These are phyloP conservation scores for Cicer bijugum DNA, from an alignment of 306 rosid genomes.

Conservation along the genomic window DNA sequence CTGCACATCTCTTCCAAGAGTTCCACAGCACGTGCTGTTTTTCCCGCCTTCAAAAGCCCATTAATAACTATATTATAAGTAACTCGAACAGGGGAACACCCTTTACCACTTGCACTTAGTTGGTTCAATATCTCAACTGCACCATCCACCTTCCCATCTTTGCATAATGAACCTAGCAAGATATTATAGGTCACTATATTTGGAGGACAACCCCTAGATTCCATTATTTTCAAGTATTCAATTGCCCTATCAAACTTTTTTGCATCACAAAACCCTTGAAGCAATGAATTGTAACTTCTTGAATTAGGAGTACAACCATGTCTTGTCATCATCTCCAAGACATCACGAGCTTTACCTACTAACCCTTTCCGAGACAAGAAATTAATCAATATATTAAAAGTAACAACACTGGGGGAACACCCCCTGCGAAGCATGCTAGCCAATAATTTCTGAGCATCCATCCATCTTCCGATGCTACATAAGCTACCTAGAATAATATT, in stretches of 20 bases:
- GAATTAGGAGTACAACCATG: slow-evolving; percentile 91
- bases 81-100: slow-evolving; percentile 83
- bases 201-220: slow-evolving; percentile 85
- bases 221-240: slow-evolving; percentile 83
- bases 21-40: neutral
- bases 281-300: slow-evolving; percentile 87
- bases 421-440: slow-evolving; percentile 78
- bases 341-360: slow-evolving; percentile 78
- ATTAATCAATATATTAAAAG: slow-evolving; percentile 91
- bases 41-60: neutral
- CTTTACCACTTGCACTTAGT: slow-evolving; percentile 68
- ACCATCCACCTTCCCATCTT: slow-evolving; percentile 87
- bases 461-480: slow-evolving; percentile 93
- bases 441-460: slow-evolving; percentile 79
- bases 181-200: slow-evolving; percentile 91
- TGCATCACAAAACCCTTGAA: slow-evolving; percentile 85
- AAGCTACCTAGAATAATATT: slow-evolving; percentile 82
- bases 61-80: slow-evolving; percentile 54
- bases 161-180: slow-evolving; percentile 81
- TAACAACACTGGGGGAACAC: slow-evolving; percentile 87
- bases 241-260: slow-evolving; percentile 84
- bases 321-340: slow-evolving; percentile 87
- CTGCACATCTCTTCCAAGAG: neutral
- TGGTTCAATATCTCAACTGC: slow-evolving; percentile 88
- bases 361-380: slow-evolving; percentile 85